Base-by-base conservation (phyloP, 1,284 basidiomycete species). In the Ustilago hordei region DNA sequence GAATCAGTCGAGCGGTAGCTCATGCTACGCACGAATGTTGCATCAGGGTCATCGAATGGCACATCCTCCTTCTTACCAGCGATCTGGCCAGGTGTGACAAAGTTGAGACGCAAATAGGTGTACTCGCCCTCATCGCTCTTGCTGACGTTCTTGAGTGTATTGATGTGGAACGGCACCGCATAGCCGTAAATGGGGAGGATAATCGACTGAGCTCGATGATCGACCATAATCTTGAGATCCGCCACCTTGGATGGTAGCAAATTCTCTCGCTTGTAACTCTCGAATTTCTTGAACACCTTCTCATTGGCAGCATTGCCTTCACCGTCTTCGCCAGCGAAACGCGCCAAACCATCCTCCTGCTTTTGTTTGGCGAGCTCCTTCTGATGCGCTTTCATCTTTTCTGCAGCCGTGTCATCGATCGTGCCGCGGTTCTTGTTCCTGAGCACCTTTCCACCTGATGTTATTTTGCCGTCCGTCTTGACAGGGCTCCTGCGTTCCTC, bases 61-160 rank as follows among this genome's bases (percentile, higher is more conserved):
- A 95, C 98, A 80, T 99, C 97, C 85, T 99, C 97, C 88, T 99
- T 99, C 89, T 97, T 98, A 45, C 97, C 97, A 0, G 95, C 93
- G 55, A 98, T 91, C 86, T 98, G 95, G 55, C 97, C 97, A 1
- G 97, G 97, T 0, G 95, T 97, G 86, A 98, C 95, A 89, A 99
- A 98, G 88, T 99, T 99, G 87, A 99, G 95, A 4, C 97, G 92
- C 65, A 99, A 89, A 76, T 94, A 94, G 0, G 95, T 96, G 86
- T 92, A 94, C 61, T 98, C 95, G 8, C 94, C 94, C 86, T 99
- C 97, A 78, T 99, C 96, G 78, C 91, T 96, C 89, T 99, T 99
- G 89, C 93, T 95, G 39, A 93, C 93, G 84, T 98, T 99, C 88
- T 99, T 99, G 78, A 99, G 93, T 1, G 95, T 95, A 83, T 97